Percentiles rank a stretch among this genome's conserved stretches.
Conservation (phyloP, 2,329 filamentous ascomycete species). For the Cordyceps javanica region DNA sequence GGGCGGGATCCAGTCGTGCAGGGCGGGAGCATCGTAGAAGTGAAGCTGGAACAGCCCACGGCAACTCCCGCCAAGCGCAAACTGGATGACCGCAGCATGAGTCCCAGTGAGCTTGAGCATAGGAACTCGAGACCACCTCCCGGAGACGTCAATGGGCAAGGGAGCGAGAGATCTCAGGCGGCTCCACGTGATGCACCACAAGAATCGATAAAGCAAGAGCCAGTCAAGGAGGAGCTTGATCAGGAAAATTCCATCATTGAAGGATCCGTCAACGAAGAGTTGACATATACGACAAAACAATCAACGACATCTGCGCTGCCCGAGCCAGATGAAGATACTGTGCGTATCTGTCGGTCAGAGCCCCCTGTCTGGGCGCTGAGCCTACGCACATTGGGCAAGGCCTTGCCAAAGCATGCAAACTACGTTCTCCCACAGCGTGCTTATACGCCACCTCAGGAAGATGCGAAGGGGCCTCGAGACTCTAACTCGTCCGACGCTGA, state of each 20-base stretch:
- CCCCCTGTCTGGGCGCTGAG: conserved; percentile 46
- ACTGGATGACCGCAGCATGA: conserved; percentile 35
- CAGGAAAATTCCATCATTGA: background rate
- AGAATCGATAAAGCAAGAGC: background rate
- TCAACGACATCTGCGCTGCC: background rate
- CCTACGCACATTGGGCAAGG: conserved; percentile 28
- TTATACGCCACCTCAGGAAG: conserved; percentile 29
- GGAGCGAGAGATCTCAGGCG: background rate
- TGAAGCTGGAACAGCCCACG: conserved; percentile 20
- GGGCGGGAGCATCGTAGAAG: conserved; percentile 22
- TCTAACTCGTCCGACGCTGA: conserved; percentile 31
- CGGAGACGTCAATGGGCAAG: conserved; percentile 40
- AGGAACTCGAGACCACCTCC: conserved; percentile 43
- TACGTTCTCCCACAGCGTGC: conserved; percentile 37
- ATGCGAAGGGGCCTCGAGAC: conserved; percentile 35
- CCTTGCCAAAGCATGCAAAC: conserved; percentile 36
- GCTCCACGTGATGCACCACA: background rate
- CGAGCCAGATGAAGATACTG: conserved; percentile 17
- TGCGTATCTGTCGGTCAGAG: conserved; percentile 29
- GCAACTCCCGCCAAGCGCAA: conserved; percentile 36
- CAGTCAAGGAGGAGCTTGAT: background rate
- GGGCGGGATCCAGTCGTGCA: conserved; percentile 20
- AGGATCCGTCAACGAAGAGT: background rate
- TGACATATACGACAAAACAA: conserved; percentile 23
- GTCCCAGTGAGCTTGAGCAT: conserved; percentile 45